Evolutionary conservation across 2,329 filamentous ascomycete genomes (phyloP), one percentile per base, ranked within the genome.

Genomic region (Xylaria polymorpha): DNA sequence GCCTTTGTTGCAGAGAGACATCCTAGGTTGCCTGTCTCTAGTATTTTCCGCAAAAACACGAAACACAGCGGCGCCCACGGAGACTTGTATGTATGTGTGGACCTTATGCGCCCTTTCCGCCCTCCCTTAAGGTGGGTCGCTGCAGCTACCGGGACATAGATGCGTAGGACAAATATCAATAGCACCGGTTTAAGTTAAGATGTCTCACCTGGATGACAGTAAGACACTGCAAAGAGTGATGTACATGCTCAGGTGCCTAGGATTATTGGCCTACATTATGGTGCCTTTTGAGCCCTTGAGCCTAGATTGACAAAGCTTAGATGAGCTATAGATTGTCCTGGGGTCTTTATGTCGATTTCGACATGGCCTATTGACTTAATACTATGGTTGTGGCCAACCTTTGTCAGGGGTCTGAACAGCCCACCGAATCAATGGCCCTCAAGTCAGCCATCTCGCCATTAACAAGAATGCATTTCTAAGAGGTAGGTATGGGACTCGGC

Each of bases 1-100:
- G 32, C 9, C 18, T 35, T 37, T 61, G 14, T 43, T 61, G 22
- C 29, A 59, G 20, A 14, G 14, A 15, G 14, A 39, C 25, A 35
- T 56, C 39, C 25, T 29, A 46, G 10, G 20, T 51, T 60, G 44
- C n/a, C 18, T 65, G 59, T 63, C 59, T 67, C 64, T 67, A 14
- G 15, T 64, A 64, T 69, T 67, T 64, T 67, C 64, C 64, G 64
- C 41, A 35, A 35, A 41, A 29, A 57, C 59, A 57, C 35, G 39
- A 61, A 32, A 64, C 32, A 50, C 39, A 53, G 55, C 15, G 59
- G 55, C 29, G 50, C 29, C 25, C n/a, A 57, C 29, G 43, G 37
- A 32, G 60, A 15, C 44, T 20, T 20, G 58, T 50, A 58, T 15
- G 58, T 50, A 58, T 39, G 53, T 44, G 55, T 59, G 53, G 39